Percentiles rank a stretch among this genome's conserved stretches.
Conservation (phyloP, 371 early-diverging fungal genomes). For the Lichtheimia ramosa region DNA sequence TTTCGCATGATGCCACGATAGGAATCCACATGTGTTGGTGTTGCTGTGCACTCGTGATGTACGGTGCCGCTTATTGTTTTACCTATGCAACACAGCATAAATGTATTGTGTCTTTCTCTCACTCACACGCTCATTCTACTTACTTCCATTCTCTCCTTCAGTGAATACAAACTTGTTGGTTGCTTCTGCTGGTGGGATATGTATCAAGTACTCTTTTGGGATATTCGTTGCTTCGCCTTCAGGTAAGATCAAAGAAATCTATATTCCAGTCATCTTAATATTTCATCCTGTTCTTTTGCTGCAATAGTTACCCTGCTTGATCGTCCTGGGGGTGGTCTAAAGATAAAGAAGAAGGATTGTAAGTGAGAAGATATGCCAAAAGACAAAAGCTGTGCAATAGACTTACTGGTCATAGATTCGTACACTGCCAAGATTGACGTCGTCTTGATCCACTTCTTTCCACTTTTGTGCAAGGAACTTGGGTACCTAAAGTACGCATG, state of each 20-base stretch:
- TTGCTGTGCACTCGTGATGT: conserved; percentile 80
- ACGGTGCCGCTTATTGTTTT: conserved; percentile 65
- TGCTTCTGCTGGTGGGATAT: conserved; percentile 65
- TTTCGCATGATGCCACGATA: conserved; percentile 81
- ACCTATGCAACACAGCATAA: conserved; percentile 7
- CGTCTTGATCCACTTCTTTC: conserved; percentile 66
- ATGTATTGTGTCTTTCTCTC: neutral
- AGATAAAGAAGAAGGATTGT: neutral
- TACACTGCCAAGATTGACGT: conserved; percentile 75
- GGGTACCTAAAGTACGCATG: conserved; percentile 53
- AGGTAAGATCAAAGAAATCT: conserved; percentile 65
- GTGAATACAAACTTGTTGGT: conserved; percentile 79
- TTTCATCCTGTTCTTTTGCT: neutral
- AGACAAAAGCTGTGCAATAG: neutral
- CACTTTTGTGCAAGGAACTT: conserved; percentile 84
- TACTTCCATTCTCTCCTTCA: conserved; percentile 53
- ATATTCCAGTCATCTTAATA: neutral
- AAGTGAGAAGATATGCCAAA: neutral
- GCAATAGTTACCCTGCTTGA: conserved; percentile 21
- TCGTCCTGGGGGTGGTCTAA: conserved; percentile 38
- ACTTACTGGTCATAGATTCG: conserved; percentile 71
- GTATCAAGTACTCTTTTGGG: conserved; percentile 78
- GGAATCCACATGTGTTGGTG: conserved; percentile 56
- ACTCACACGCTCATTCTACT: neutral
- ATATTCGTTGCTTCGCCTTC: conserved; percentile 53